Percentiles rank a stretch among this genome's conserved stretches.
phyloP scores from a whole-genome alignment of 768 basidiomycete genomes.

The Tricholoma saponaceum region DNA sequence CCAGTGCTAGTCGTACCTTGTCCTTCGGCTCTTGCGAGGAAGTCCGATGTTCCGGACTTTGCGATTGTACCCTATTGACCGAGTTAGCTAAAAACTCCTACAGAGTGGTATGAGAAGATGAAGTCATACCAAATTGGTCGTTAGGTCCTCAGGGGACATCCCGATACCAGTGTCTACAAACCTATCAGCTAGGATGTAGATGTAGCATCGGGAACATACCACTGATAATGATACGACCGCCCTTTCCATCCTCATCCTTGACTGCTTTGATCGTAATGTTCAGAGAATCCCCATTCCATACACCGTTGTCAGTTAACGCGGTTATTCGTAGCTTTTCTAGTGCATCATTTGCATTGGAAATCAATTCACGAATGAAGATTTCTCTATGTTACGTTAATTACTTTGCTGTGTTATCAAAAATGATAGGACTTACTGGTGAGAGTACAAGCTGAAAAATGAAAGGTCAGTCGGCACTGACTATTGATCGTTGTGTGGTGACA shows the following conservation, averaged over 20 bases:
- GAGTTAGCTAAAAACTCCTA: constrained; percentile 2
- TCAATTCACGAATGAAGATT: constrained; percentile 83
- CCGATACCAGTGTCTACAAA: constrained; percentile 88
- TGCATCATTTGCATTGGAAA: constrained; percentile 96
- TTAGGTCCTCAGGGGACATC: constrained; percentile 90
- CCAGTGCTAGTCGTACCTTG: constrained; percentile 51
- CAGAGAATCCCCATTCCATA: constrained; percentile 68
- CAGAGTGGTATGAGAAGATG: background rate
- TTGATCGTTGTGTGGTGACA: constrained; percentile 11
- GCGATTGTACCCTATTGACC: constrained; percentile 78
- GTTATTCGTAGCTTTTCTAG: constrained; percentile 90
- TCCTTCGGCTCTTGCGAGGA: constrained; percentile 76
- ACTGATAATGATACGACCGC: constrained; percentile 71
- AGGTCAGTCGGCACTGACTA: background rate
- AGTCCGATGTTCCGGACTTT: constrained; percentile 94
- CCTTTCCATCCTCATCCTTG: constrained; percentile 60
- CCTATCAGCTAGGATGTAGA: constrained; percentile 1
- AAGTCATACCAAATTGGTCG: constrained; percentile 59
- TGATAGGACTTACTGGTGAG: constrained; percentile 54
- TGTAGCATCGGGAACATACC: constrained; percentile 36
- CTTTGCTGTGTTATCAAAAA: background rate
- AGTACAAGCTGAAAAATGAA: constrained; percentile 60
- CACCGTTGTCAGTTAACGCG: constrained; percentile 69
- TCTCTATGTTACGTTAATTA: constrained; percentile 41
- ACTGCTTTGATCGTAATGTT: constrained; percentile 89